Evolutionary conservation across 2,329 filamentous ascomycete genomes (phyloP).

Genomic region (Fusarium austroafricanum): DNA sequence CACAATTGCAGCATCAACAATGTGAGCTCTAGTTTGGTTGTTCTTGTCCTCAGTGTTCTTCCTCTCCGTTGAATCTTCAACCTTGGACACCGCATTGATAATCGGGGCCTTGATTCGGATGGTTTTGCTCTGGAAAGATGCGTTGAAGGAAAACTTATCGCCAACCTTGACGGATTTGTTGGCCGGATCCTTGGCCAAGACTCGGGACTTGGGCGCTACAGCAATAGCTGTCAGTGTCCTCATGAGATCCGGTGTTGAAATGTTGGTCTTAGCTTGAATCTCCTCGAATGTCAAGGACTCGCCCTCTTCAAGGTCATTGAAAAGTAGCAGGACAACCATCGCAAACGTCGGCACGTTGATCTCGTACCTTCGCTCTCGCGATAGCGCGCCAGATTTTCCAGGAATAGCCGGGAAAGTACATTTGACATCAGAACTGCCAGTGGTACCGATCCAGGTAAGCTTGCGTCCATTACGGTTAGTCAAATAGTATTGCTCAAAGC

Average conservation of each 20-base stretch:
- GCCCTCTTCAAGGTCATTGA: slow-evolving; percentile 77
- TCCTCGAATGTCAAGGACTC: slow-evolving; percentile 74
- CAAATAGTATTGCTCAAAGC: slow-evolving; percentile 90
- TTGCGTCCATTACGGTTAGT: slow-evolving; percentile 88
- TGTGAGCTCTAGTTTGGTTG: slow-evolving; percentile 75
- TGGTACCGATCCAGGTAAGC: slow-evolving; percentile 80
- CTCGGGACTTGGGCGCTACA: slow-evolving; percentile 83
- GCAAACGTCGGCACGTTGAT: slow-evolving; percentile 92
- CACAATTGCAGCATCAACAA: slow-evolving; percentile 81
- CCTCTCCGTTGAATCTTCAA: slow-evolving; percentile 78
- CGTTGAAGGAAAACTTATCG: slow-evolving; percentile 86
- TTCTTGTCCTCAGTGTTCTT: slow-evolving; percentile 81
- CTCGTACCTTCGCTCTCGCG: slow-evolving; percentile 81
- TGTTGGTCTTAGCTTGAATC: slow-evolving; percentile 84
- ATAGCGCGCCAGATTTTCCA: slow-evolving; percentile 72
- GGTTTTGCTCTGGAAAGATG: slow-evolving; percentile 82
- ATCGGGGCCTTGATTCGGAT: slow-evolving; percentile 91
- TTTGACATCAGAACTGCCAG: slow-evolving; percentile 86
- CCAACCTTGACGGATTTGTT: slow-evolving; percentile 80
- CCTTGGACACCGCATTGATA: slow-evolving; percentile 83
- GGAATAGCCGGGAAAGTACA: slow-evolving; percentile 79
- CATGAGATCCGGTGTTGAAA: slow-evolving; percentile 78
- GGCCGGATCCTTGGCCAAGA: slow-evolving; percentile 83
- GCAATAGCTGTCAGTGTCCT: slow-evolving; percentile 85
- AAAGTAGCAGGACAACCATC: slow-evolving; percentile 89